These are phyloP conservation scores for Boletus sensibilis DNA, from an alignment of 768 basidiomycete genomes.

Conservation along the genomic window DNA sequence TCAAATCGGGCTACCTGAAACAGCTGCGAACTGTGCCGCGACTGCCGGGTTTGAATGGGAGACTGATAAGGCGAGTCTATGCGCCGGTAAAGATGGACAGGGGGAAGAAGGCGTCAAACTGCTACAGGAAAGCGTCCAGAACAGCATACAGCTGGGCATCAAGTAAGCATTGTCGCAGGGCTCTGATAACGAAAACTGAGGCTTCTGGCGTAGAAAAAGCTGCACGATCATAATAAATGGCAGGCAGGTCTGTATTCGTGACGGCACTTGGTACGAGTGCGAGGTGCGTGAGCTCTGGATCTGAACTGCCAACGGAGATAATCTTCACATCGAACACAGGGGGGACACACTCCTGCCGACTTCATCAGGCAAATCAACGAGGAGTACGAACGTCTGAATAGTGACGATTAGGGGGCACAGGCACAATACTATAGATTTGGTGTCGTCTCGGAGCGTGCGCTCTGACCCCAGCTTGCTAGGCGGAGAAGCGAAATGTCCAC, in stretches of 20 bases:
- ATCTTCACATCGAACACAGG: conserved; percentile 42
- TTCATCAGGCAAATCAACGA: conserved; percentile 77
- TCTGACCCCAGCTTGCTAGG: conserved; percentile 10
- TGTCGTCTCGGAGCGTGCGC: conserved; percentile 6
- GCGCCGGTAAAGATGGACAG: conserved; percentile 60
- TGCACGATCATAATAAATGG: conserved; percentile 83
- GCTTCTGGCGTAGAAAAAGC: conserved; percentile 56
- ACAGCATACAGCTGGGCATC: conserved; percentile 49
- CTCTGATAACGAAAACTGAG: conserved; percentile 8
- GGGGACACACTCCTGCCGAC: conserved; percentile 70
- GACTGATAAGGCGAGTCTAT: conserved; percentile 50
- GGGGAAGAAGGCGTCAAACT: conserved; percentile 63
- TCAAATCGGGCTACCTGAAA: conserved; percentile 62
- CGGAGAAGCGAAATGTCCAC: conserved; percentile 17
- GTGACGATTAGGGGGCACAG: conserved; percentile 22
- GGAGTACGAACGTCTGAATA: conserved; percentile 68
- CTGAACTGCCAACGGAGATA: conserved; percentile 25
- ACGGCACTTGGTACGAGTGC: conserved; percentile 76
- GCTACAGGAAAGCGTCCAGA: conserved; percentile 56
- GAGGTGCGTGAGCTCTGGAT: conserved; percentile 49
- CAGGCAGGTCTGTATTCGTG: conserved; percentile 68
- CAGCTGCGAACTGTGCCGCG: conserved; percentile 65
- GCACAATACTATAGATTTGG: conserved; percentile 3
- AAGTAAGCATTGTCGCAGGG: conserved; percentile 42
- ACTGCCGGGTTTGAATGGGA: conserved; percentile 70